A percentile compares a stretch with the other conserved stretches of the same genome.
phyloP scores from a whole-genome alignment of 2,329 filamentous ascomycete genomes.

The Ascochyta koolunga region DNA sequence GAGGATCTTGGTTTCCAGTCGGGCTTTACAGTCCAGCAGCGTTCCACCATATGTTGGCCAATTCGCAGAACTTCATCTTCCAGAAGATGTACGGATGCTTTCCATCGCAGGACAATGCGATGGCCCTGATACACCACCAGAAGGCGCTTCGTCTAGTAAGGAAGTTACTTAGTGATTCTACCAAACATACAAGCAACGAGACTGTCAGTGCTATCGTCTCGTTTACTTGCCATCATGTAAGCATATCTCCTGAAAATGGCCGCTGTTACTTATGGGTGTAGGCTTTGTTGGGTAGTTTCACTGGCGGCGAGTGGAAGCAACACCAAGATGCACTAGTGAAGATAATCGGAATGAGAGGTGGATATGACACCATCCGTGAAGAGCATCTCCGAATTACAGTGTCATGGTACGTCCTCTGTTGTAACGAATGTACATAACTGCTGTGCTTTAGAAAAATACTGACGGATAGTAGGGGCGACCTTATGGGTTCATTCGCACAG shows the following conservation, averaged over 20 bases:
- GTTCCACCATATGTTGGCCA: conserved; percentile 36
- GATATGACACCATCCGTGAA: conserved; percentile 26
- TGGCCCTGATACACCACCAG: conserved; percentile 31
- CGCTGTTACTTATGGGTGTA: conserved; percentile 8
- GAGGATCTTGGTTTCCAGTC: conserved; percentile 37
- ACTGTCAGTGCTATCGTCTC: conserved; percentile 26
- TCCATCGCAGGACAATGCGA: conserved; percentile 26
- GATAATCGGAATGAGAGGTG: conserved; percentile 33
- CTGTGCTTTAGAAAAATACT: not conserved
- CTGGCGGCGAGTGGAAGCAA: conserved; percentile 26
- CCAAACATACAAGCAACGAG: conserved; percentile 30
- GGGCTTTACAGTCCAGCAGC: conserved; percentile 28
- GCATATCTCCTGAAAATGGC: not conserved
- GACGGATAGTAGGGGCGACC: conserved; percentile 30
- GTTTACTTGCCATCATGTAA: conserved; percentile 40
- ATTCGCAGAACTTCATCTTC: conserved; percentile 35
- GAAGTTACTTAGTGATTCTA: conserved; percentile 28
- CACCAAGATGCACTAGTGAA: conserved; percentile 33
- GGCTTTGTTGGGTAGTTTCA: conserved; percentile 29
- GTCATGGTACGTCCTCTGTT: conserved; percentile 29
- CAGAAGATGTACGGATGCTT: conserved; percentile 28
- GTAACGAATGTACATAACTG: not conserved
- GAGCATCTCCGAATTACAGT: conserved; percentile 37
- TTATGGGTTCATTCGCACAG: conserved; percentile 36
- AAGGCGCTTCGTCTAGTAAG: conserved; percentile 27